Conservation (phyloP, 2,329 filamentous ascomycete species). For the Penicillium sclerotiorum region DNA sequence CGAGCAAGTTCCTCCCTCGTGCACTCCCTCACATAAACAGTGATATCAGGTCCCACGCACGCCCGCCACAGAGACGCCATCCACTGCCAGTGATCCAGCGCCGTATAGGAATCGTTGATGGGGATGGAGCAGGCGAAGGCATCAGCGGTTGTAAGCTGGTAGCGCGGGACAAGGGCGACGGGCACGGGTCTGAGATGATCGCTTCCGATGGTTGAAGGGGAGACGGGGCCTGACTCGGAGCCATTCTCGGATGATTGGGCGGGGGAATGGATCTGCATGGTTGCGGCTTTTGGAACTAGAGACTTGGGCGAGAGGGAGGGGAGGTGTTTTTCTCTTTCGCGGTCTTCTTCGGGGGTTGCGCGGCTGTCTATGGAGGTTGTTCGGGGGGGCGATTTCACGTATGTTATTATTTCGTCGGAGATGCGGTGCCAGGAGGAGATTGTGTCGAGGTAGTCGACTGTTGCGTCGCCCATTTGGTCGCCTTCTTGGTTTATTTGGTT, state of each 20-base stretch:
- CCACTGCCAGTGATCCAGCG: slow-evolving; percentile 97
- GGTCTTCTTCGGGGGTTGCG: slow-evolving; percentile 23
- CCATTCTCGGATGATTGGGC: slow-evolving; percentile 29
- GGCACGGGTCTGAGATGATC: slow-evolving; percentile 51
- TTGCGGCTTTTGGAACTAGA: slow-evolving; percentile 34
- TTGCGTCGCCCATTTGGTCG: slow-evolving; percentile 49
- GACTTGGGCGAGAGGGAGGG: slow-evolving; percentile 38
- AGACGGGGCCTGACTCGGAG: slow-evolving; percentile 26
- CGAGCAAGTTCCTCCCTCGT: slow-evolving; percentile 44
- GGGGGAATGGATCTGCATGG: slow-evolving; percentile 35
- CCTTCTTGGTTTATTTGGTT: slow-evolving; percentile 24
- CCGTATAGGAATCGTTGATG: slow-evolving; percentile 74
- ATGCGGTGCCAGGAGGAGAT: slow-evolving; percentile 76
- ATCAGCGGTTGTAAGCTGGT: slow-evolving; percentile 78
- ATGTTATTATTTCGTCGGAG: slow-evolving; percentile 68
- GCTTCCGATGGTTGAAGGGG: slow-evolving; percentile 15
- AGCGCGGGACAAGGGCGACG: slow-evolving; percentile 75
- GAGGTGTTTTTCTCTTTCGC: slow-evolving; percentile 18
- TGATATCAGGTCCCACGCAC: slow-evolving; percentile 73
- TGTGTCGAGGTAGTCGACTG: slow-evolving; percentile 63
- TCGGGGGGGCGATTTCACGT: slow-evolving; percentile 48
- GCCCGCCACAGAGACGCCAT: slow-evolving; percentile 92
- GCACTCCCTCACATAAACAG: slow-evolving; percentile 48
- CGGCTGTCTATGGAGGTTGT: slow-evolving; percentile 15
- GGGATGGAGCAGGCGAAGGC: slow-evolving; percentile 72